Evolutionary conservation across 1,284 basidiomycete species (phyloP).

Genomic region (Stereum hirsutum): DNA sequence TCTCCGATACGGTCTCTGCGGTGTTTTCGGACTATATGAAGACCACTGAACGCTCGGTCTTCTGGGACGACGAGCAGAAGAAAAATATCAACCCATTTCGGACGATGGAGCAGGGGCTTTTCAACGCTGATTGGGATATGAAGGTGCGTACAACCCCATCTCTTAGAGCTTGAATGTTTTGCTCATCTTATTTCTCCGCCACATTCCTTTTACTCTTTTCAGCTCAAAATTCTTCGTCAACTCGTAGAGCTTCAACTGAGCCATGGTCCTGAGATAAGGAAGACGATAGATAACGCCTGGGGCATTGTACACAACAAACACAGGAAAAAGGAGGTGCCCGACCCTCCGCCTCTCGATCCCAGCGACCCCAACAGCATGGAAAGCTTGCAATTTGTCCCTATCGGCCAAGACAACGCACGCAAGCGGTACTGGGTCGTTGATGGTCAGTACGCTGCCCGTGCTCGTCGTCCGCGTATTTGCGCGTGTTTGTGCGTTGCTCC

Average conservation of each 20-base stretch:
- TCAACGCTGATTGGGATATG: slow-evolving; percentile 64
- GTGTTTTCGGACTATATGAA: slow-evolving; percentile 66
- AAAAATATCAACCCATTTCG: slow-evolving; percentile 66
- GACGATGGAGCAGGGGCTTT: slow-evolving; percentile 55
- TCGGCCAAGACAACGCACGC: slow-evolving; percentile 64
- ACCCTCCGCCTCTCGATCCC: slow-evolving; percentile 39
- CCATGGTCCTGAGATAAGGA: slow-evolving; percentile 58
- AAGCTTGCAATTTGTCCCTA: slow-evolving; percentile 49
- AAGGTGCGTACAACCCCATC: slow-evolving; percentile 47
- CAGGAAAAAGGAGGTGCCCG: slow-evolving; percentile 60
- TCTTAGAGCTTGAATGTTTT: no score
- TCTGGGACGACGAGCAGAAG: slow-evolving; percentile 62
- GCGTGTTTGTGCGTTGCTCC: slow-evolving; percentile 51
- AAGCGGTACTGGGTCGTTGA: slow-evolving; percentile 76
- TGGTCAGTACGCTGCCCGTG: slow-evolving; percentile 52
- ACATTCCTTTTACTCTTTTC: no score
- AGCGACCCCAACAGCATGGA: slow-evolving; percentile 53
- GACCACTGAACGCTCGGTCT: slow-evolving; percentile 60
- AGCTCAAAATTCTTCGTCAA: slow-evolving; percentile 74
- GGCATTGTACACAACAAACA: slow-evolving; percentile 73
- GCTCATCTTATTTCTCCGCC: slow-evolving; percentile 5
- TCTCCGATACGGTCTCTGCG: slow-evolving; percentile 57
- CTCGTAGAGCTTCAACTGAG: slow-evolving; percentile 71
- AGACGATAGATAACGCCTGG: slow-evolving; percentile 71
- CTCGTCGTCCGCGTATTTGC: slow-evolving; percentile 45